Conservation (phyloP, 768 basidiomycete genomes). For the Boletus sensibilis region DNA sequence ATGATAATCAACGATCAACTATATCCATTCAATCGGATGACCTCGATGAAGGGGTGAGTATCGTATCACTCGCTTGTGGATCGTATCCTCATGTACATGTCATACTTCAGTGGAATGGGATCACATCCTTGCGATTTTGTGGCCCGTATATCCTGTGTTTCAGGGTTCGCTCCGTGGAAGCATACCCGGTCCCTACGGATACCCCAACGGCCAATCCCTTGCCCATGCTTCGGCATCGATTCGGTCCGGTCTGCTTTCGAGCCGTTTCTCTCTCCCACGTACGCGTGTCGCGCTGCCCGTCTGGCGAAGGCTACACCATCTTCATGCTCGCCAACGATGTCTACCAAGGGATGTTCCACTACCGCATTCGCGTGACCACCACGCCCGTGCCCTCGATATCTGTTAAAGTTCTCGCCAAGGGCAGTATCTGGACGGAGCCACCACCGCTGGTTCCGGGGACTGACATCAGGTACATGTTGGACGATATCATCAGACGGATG, state of each 20-base stretch:
- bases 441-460: background rate
- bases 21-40: conserved; percentile 27
- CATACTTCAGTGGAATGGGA: conserved; percentile 37
- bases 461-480: background rate
- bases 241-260: conserved; percentile 39
- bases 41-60: conserved; percentile 35
- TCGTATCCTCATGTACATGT: background rate
- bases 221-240: conserved; percentile 24
- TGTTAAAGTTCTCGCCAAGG: conserved; percentile 38
- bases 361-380: conserved; percentile 34
- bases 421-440: background rate
- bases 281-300: conserved; percentile 25
- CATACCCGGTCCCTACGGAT: conserved; percentile 27
- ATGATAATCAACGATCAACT: conserved; percentile 18
- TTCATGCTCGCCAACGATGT: conserved; percentile 44
- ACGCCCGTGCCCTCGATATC: conserved; percentile 34
- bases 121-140: conserved; percentile 45
- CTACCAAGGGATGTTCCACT: conserved; percentile 52
- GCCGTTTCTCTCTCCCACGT: conserved; percentile 41
- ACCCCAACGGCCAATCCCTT: conserved; percentile 3
- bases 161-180: conserved; percentile 50
- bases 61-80: background rate
- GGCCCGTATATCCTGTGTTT: conserved; percentile 53
- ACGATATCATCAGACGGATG: background rate
- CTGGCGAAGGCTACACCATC: conserved; percentile 38